These are phyloP conservation scores for Wallacemonas sp. DNA, from an alignment of 208 protist species.

Conservation along the genomic window DNA sequence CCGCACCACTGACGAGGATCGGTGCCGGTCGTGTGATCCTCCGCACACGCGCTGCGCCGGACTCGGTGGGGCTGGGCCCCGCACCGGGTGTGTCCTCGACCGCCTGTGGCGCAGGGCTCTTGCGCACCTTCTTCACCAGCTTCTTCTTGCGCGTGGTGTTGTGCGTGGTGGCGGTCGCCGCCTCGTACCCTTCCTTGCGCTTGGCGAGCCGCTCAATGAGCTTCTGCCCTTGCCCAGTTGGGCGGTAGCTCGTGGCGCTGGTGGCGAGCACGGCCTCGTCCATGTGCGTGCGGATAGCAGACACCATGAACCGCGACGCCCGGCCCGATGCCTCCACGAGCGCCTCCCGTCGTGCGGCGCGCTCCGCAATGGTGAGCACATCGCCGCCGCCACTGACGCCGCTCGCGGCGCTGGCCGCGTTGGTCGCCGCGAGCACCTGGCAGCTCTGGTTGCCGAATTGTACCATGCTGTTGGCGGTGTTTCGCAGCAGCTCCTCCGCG, in stretches of 20 bases:
- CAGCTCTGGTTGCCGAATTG: slow-evolving; percentile 19
- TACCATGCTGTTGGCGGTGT: slow-evolving; percentile 22
- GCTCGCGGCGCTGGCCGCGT: slow-evolving; percentile 10
- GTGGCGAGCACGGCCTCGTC: slow-evolving; percentile 42
- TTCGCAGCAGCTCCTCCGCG: slow-evolving; percentile 19
- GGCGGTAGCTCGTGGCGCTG: slow-evolving; percentile 45
- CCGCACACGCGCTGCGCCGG: background rate
- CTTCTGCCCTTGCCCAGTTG: slow-evolving; percentile 26
- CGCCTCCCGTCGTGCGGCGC: slow-evolving; percentile 47
- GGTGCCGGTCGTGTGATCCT: slow-evolving; percentile 6
- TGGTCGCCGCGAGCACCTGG: slow-evolving; percentile 33
- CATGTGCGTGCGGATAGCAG: slow-evolving; percentile 77
- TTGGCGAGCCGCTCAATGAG: slow-evolving; percentile 61
- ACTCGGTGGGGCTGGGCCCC: no score
- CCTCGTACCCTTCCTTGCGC: slow-evolving; percentile 59
- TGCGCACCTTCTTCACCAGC: slow-evolving; percentile 22
- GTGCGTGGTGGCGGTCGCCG: slow-evolving; percentile 21
- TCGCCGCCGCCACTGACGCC: slow-evolving; percentile 10
- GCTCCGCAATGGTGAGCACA: slow-evolving; percentile 24
- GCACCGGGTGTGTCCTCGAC: no score
- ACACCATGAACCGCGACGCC: slow-evolving; percentile 67
- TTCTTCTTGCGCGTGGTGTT: slow-evolving; percentile 26
- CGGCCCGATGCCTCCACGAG: slow-evolving; percentile 63
- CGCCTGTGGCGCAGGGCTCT: slow-evolving; percentile 5
- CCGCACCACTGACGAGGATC: slow-evolving; percentile 5